phyloP scores from a whole-genome alignment of 1,284 basidiomycete species.

The Tilletia walkeri region DNA sequence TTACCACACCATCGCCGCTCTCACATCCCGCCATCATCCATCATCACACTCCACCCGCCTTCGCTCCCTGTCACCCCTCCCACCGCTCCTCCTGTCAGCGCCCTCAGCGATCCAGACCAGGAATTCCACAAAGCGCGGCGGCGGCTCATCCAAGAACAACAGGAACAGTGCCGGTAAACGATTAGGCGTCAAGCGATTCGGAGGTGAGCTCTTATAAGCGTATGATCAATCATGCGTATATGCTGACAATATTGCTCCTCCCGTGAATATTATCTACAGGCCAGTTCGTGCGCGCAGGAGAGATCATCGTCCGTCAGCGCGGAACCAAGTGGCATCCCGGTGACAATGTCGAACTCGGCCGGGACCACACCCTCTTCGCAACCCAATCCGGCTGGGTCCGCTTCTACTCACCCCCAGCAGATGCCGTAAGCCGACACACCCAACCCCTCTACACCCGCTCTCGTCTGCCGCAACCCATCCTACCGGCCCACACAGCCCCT shows the following conservation, averaged over 20 bases:
- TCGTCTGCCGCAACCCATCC: slow-evolving; percentile 18
- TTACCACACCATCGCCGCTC: neutral
- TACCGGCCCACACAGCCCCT: neutral
- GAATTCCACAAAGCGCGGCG: slow-evolving; percentile 55
- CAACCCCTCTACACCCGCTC: slow-evolving; percentile 27
- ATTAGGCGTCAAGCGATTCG: slow-evolving; percentile 52
- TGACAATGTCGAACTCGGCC: slow-evolving; percentile 49
- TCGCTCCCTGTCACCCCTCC: neutral
- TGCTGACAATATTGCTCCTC: slow-evolving; percentile 1
- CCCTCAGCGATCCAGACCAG: slow-evolving; percentile 46
- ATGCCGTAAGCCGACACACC: slow-evolving; percentile 23
- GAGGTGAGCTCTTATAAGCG: slow-evolving; percentile 29
- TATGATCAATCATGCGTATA: neutral
- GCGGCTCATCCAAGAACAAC: slow-evolving; percentile 55
- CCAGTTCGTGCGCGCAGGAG: slow-evolving; percentile 45
- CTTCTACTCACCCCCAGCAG: slow-evolving; percentile 41
- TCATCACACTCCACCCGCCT: neutral
- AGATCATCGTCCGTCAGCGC: slow-evolving; percentile 53
- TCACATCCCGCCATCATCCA: neutral
- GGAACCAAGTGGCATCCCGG: slow-evolving; percentile 54
- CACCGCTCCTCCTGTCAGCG: neutral
- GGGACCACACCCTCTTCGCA: slow-evolving; percentile 54
- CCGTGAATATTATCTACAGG: slow-evolving; percentile 22
- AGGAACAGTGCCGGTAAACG: slow-evolving; percentile 53
- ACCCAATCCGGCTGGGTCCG: slow-evolving; percentile 50